Evolutionary conservation across 2,329 filamentous ascomycete genomes (phyloP).

Genomic region (Phaeosphaeriaceae sp.): DNA sequence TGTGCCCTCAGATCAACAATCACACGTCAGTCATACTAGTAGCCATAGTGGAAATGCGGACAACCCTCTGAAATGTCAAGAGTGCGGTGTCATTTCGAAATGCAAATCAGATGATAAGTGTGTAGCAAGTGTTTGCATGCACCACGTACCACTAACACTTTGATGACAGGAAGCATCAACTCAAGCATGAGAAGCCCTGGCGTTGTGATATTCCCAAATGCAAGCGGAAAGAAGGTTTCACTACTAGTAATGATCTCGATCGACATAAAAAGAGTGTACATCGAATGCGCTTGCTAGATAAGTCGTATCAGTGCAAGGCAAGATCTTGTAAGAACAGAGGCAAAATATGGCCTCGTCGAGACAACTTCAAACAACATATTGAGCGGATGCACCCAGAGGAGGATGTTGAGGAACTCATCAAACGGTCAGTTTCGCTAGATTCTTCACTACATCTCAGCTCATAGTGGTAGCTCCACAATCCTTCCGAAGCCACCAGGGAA

Average conservation of each 20-base stretch:
- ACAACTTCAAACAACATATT: slow-evolving; percentile 88
- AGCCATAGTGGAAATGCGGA: slow-evolving; percentile 26
- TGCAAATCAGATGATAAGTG: slow-evolving; percentile 49
- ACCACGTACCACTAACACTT: slow-evolving; percentile 14
- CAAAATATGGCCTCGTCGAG: slow-evolving; percentile 80
- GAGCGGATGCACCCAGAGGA: slow-evolving; percentile 68
- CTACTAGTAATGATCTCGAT: slow-evolving; percentile 81
- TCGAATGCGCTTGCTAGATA: slow-evolving; percentile 50
- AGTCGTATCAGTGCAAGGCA: slow-evolving; percentile 65
- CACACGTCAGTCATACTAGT: slow-evolving; percentile 35
- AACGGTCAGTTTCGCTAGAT: slow-evolving; percentile 47
- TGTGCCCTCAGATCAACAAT: slow-evolving; percentile 29
- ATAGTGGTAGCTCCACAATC: slow-evolving; percentile 35
- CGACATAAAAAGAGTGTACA: slow-evolving; percentile 80
- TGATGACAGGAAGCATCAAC: slow-evolving; percentile 72
- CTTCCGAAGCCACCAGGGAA: slow-evolving; percentile 8
- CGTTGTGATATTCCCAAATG: slow-evolving; percentile 68
- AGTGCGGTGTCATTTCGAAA: slow-evolving; percentile 35
- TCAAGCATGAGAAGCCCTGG: slow-evolving; percentile 73
- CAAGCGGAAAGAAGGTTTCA: slow-evolving; percentile 68
- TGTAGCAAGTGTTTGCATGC: slow-evolving; percentile 12
- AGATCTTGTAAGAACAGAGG: slow-evolving; percentile 63
- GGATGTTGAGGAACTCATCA: slow-evolving; percentile 54
- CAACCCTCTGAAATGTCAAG: slow-evolving; percentile 24
- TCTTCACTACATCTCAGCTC: slow-evolving; percentile 8